Conservation (phyloP, 2,329 filamentous ascomycete species). For the Verticillium nonalfalfae region DNA sequence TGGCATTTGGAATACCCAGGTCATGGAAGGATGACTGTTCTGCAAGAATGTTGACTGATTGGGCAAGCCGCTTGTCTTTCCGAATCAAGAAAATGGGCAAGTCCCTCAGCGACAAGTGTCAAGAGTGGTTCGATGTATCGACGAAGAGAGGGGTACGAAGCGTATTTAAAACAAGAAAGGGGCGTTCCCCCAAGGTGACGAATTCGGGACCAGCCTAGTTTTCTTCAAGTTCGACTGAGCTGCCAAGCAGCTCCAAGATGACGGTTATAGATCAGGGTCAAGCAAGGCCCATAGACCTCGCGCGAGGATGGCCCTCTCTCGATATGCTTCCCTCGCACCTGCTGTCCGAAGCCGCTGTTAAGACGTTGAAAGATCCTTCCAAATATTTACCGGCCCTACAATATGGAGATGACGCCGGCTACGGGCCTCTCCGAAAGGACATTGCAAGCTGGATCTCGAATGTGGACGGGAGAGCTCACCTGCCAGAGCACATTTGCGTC, state of each 20-base stretch:
- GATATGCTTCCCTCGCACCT: constrained; percentile 58
- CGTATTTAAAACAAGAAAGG: too few species aligned
- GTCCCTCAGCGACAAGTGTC: too few species aligned
- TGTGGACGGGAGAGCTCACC: constrained; percentile 44
- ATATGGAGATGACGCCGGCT: constrained; percentile 76
- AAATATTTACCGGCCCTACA: constrained; percentile 58
- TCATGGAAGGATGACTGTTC: too few species aligned
- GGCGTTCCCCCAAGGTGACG: too few species aligned
- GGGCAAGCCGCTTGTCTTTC: background rate
- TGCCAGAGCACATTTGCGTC: constrained; percentile 63
- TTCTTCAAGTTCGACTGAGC: too few species aligned
- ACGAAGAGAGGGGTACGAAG: too few species aligned
- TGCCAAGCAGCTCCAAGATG: background rate
- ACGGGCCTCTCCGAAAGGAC: constrained; percentile 59
- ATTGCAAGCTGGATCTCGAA: constrained; percentile 64
- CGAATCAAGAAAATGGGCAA: background rate
- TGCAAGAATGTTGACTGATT: background rate
- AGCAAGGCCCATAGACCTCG: constrained; percentile 49
- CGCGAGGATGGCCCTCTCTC: constrained; percentile 61
- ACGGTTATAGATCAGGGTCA: too few species aligned
- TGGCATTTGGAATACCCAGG: too few species aligned
- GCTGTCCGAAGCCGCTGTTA: constrained; percentile 53
- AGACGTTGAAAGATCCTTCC: constrained; percentile 52
- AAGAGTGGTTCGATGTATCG: too few species aligned
- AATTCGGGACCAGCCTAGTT: too few species aligned